Conservation (phyloP, 371 early-diverging fungal genomes). For the Syncephalastrum contaminatum region DNA sequence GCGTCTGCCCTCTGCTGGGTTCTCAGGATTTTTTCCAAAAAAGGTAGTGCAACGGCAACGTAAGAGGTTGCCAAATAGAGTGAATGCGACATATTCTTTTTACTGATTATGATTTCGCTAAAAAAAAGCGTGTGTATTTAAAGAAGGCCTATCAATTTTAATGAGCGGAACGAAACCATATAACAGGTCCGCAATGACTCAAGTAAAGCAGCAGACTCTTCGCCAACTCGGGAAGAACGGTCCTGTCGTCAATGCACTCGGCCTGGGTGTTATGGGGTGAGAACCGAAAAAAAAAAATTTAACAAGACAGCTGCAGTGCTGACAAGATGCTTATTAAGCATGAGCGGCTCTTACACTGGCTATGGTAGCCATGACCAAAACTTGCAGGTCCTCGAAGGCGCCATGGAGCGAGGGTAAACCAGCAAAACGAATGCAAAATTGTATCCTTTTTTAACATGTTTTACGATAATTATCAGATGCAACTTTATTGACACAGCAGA, state of each 20-base stretch:
- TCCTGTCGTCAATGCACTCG: constrained; percentile 10
- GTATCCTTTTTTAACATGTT: not conserved
- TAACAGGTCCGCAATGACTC: too few species aligned
- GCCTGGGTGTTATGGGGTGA: constrained; percentile 22
- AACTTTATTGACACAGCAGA: constrained; percentile 32
- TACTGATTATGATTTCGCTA: too few species aligned
- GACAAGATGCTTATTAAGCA: not conserved
- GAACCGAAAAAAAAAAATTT: not conserved
- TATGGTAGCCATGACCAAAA: constrained; percentile 19
- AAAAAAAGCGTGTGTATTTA: too few species aligned
- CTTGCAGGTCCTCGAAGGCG: constrained; percentile 31
- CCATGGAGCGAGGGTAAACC: constrained; percentile 27
- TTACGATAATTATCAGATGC: constrained; percentile 10
- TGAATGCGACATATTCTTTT: too few species aligned
- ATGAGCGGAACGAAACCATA: too few species aligned
- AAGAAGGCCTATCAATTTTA: too few species aligned
- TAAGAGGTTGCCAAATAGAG: too few species aligned
- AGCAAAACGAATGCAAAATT: constrained; percentile 2
- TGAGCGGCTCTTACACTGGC: constrained; percentile 25
- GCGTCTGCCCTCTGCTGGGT: too few species aligned
- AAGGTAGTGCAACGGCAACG: too few species aligned
- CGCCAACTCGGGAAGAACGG: constrained; percentile 10
- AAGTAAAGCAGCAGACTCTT: too few species aligned
- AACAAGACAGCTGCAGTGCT: not conserved
- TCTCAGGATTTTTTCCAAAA: too few species aligned